Evolutionary conservation across 176 grass and related monocot species (phyloP).

Genomic region (Zoysia pacifica): DNA sequence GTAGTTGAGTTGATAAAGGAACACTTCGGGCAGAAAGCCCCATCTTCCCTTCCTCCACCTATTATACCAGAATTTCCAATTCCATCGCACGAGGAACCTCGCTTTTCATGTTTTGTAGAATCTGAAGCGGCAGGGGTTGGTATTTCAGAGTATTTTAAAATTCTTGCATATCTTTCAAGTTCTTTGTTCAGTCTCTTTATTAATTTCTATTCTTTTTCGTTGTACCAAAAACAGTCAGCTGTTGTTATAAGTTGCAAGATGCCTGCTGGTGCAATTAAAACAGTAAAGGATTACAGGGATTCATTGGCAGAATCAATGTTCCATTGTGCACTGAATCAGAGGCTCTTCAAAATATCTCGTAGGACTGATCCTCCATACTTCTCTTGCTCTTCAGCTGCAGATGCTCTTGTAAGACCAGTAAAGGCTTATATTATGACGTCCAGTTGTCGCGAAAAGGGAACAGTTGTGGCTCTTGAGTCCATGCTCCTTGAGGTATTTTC

Average conservation of each 20-base stretch:
- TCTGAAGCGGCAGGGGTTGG: conserved; percentile 98
- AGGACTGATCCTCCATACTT: conserved; percentile 88
- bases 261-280: conserved; percentile 77
- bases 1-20: conserved; percentile 94
- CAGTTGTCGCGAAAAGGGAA: conserved; percentile 90
- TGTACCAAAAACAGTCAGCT: conserved; percentile 76
- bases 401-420: conserved; percentile 78
- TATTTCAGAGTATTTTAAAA: conserved; percentile 21
- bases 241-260: conserved; percentile 98
- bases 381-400: conserved; percentile 91
- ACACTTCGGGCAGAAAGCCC: conserved; percentile 83
- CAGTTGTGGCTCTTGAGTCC: conserved; percentile 86
- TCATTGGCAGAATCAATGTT: conserved; percentile 94
- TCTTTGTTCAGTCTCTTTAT: conserved; percentile 8
- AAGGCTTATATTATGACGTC: conserved; percentile 99
- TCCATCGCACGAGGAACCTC: conserved; percentile 89
- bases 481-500: conserved; percentile 93
- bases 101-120: conserved; percentile 98
- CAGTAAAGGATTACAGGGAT: conserved; percentile 88
- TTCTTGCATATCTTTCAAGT: neutral
- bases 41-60: conserved; percentile 52
- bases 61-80: conserved; percentile 76
- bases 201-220: conserved; percentile 22
- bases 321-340: conserved; percentile 95
- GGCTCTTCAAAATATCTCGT: conserved; percentile 96